Conservation (phyloP, 2,329 filamentous ascomycete genomes). For the Stachybotrys elegans region DNA sequence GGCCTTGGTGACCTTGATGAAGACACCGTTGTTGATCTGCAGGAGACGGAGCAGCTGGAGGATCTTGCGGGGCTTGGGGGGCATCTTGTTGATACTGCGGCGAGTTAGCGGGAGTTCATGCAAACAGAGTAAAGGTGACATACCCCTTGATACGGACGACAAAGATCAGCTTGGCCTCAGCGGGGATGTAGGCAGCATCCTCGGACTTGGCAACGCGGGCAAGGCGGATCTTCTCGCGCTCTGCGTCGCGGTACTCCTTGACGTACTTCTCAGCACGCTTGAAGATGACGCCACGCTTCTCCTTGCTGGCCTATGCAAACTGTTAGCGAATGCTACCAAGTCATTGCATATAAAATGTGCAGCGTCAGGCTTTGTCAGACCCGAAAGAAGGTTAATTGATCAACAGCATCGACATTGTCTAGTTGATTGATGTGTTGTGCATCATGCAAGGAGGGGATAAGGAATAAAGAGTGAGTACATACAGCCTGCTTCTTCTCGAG, state of each 20-base stretch:
- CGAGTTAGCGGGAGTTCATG: slow-evolving; percentile 1
- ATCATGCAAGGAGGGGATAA: slow-evolving; percentile 59
- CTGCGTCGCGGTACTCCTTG: slow-evolving; percentile 96
- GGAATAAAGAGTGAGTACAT: slow-evolving; percentile 42
- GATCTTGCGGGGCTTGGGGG: slow-evolving; percentile 99
- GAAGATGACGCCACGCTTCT: slow-evolving; percentile 98
- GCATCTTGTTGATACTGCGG: slow-evolving; percentile 98
- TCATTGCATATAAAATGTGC: slow-evolving; percentile 14
- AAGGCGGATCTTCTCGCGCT: slow-evolving; percentile 98
- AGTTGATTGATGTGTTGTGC: slow-evolving; percentile 86
- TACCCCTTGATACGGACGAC: slow-evolving; percentile 98
- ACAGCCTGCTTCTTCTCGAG: slow-evolving; percentile 88
- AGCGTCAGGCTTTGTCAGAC: slow-evolving; percentile 63
- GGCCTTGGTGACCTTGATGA: slow-evolving; percentile 96
- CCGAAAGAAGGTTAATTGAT: slow-evolving; percentile 98
- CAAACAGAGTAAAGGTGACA: slow-evolving; percentile 18
- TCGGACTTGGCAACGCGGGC: slow-evolving; percentile 83
- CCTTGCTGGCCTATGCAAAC: slow-evolving; percentile 78
- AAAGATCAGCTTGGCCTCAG: slow-evolving; percentile 95
- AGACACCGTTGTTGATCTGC: slow-evolving; percentile 99
- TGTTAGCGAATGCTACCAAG: slow-evolving; percentile 35
- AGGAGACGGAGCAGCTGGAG: slow-evolving; percentile 98
- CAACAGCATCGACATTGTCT: slow-evolving; percentile 98
- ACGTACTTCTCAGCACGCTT: slow-evolving; percentile 99
- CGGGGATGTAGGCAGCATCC: slow-evolving; percentile 90